A percentile compares a stretch with the other conserved stretches of the same genome.
phyloP scores from a whole-genome alignment of 192 early-diverging fungal genomes.

The Rhizophagus clarus region DNA sequence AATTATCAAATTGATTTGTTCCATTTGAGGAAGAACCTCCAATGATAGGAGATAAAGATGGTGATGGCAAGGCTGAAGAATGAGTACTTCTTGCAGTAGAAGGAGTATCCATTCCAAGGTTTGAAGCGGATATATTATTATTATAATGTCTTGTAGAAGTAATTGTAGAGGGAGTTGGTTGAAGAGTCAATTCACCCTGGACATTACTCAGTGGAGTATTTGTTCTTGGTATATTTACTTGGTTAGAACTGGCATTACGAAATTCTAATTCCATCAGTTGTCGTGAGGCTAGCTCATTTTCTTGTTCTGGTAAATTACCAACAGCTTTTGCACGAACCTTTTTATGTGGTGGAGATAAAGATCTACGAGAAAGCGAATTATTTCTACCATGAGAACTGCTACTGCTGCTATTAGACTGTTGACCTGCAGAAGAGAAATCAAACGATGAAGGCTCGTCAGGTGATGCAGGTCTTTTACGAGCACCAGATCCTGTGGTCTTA shows the following conservation, averaged over 20 bases:
- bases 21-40: slow-evolving; percentile 9
- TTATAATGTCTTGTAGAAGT: slow-evolving; percentile 19
- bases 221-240: slow-evolving; percentile 27
- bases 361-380: slow-evolving; percentile 13
- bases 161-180: slow-evolving; percentile 15
- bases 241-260: slow-evolving; percentile 20
- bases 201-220: slow-evolving; percentile 12
- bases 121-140: slow-evolving; percentile 26
- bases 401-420: slow-evolving; percentile 1
- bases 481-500: slow-evolving; percentile 8
- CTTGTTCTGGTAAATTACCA: slow-evolving; percentile 10
- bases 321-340: slow-evolving; percentile 24
- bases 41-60: slow-evolving; percentile 48
- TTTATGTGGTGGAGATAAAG: slow-evolving; percentile 34
- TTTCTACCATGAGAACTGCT: not conserved
- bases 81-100: slow-evolving; percentile 36
- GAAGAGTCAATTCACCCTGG: slow-evolving; percentile 26
- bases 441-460: slow-evolving; percentile 8
- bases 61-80: slow-evolving; percentile 53
- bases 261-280: slow-evolving; percentile 27
- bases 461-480: slow-evolving; percentile 33
- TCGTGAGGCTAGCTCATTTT: slow-evolving; percentile 25
- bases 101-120: slow-evolving; percentile 32
- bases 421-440: slow-evolving; percentile 19
- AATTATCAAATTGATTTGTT: slow-evolving; percentile 31